phyloP scores from a whole-genome alignment of 306 rosid species.

The Malus domestica region DNA sequence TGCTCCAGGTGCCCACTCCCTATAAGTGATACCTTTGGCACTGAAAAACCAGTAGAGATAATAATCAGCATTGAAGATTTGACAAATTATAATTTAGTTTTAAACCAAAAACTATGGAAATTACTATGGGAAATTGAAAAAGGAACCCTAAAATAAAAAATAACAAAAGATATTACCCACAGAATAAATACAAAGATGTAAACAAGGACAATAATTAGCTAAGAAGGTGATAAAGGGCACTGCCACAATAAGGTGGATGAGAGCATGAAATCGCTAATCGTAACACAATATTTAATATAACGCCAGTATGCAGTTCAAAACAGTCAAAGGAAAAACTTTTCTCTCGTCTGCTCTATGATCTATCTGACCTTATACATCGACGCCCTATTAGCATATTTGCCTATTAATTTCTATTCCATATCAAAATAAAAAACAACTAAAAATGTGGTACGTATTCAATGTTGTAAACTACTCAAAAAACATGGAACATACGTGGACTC shows the following conservation, averaged over 20 bases:
- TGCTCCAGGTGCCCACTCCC: constrained; percentile 99
- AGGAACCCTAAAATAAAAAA: neutral
- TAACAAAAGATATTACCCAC: neutral
- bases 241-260: neutral
- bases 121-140: neutral
- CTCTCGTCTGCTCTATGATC: neutral
- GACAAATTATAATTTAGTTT: neutral
- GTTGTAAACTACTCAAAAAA: neutral
- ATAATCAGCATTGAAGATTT: constrained; percentile 14
- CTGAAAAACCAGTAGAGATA: constrained; percentile 43
- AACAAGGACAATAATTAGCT: neutral
- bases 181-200: neutral
- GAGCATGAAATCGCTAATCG: neutral
- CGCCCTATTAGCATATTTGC: neutral
- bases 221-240: neutral
- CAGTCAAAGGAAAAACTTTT: neutral
- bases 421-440: neutral
- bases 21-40: constrained; percentile 75
- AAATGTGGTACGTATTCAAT: neutral
- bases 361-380: neutral
- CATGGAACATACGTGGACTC: neutral
- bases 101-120: neutral
- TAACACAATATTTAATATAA: neutral
- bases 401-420: neutral
- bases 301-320: neutral